phyloP scores from a whole-genome alignment of 345 rosid species.

The Dipteronia dyeriana region DNA sequence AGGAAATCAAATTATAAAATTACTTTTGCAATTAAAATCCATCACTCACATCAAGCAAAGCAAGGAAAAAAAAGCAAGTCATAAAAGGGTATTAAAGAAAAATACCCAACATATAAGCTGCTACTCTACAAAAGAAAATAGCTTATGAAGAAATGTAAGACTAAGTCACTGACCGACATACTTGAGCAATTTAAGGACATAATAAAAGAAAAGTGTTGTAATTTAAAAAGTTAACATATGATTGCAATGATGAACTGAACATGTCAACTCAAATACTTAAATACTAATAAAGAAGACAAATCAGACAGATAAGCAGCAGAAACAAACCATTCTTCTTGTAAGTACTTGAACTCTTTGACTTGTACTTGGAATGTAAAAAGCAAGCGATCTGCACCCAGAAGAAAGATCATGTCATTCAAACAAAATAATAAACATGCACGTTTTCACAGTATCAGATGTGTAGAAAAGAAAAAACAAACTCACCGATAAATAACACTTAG shows the following conservation, averaged over 20 bases:
- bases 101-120: neutral
- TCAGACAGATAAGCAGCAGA: conserved; percentile 11
- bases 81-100: neutral
- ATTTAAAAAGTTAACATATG: neutral
- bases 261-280: neutral
- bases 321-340: conserved; percentile 69
- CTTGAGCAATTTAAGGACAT: neutral
- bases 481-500: conserved; percentile 84
- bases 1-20: neutral
- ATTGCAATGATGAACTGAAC: neutral
- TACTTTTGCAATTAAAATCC: conserved; percentile 1
- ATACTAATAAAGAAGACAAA: neutral
- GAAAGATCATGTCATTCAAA: neutral
- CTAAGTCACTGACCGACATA: neutral
- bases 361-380: conserved; percentile 76
- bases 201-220: neutral
- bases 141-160: neutral
- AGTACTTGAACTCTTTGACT: conserved; percentile 68
- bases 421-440: neutral
- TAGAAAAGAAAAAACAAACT: conserved; percentile 26
- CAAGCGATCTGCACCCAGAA: conserved; percentile 55
- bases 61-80: neutral
- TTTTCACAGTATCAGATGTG: neutral
- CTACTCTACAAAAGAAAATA: neutral
- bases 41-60: neutral